Evolutionary conservation across 495 filamentous ascomycete species (phyloP).

Genomic region (Neurospora africana): DNA sequence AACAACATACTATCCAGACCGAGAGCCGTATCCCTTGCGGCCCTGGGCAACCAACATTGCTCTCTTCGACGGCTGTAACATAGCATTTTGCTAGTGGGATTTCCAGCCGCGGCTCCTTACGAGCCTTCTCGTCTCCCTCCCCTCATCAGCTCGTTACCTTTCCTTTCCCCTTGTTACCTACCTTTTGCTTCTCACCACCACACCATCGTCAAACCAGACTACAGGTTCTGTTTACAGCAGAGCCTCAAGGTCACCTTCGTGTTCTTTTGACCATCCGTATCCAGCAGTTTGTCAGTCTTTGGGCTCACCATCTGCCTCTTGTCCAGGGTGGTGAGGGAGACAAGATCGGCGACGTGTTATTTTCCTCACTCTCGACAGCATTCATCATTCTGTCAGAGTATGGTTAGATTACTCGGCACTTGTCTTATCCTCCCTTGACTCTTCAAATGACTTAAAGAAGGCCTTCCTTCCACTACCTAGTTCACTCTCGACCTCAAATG

Average conservation of each 20-base stretch:
- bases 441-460: slow-evolving; percentile 17
- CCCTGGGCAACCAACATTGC: not conserved
- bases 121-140: not conserved
- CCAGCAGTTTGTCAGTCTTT: not conserved
- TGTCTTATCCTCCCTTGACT: not conserved
- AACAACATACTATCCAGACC: too few species aligned
- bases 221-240: not conserved
- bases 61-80: not conserved
- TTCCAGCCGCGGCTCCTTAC: not conserved
- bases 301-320: not conserved
- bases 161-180: not conserved
- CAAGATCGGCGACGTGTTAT: not conserved
- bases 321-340: not conserved
- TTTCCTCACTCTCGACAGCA: not conserved
- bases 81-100: not conserved
- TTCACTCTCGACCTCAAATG: slow-evolving; percentile 15
- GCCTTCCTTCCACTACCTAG: not conserved
- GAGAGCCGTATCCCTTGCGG: too few species aligned
- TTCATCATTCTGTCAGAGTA: not conserved
- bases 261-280: not conserved
- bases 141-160: not conserved
- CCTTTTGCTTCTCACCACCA: not conserved
- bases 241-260: not conserved
- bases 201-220: not conserved
- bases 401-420: not conserved